Evolutionary conservation across 306 rosid species (phyloP).

Genomic region (Erythrophleum fordii): DNA sequence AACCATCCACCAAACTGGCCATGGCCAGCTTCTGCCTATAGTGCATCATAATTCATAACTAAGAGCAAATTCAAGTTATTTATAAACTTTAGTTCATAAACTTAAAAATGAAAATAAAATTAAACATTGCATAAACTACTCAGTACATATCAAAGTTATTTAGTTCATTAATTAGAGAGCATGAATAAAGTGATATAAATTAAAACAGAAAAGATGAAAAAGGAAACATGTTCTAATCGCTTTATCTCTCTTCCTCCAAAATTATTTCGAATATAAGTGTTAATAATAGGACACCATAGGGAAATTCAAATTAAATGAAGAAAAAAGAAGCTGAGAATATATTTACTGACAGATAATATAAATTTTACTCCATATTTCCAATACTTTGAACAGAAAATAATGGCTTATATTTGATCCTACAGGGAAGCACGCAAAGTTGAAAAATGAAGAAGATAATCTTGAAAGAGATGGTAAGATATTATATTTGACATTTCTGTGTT

Average conservation of each 20-base stretch:
- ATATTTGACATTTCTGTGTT: constrained; percentile 46
- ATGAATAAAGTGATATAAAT: too few species aligned
- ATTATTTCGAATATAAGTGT: neutral
- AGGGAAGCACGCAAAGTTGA: neutral
- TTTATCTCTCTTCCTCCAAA: neutral
- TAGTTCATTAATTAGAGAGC: too few species aligned
- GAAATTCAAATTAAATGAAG: neutral
- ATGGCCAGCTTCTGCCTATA: neutral
- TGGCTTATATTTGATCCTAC: neutral
- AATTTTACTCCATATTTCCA: neutral
- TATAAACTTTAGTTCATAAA: too few species aligned
- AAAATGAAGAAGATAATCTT: constrained; percentile 16
- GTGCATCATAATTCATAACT: neutral
- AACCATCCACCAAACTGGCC: neutral
- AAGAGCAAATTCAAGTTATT: neutral
- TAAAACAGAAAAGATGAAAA: too few species aligned
- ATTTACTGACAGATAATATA: neutral
- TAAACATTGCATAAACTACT: too few species aligned
- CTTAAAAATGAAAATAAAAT: too few species aligned
- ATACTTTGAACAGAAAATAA: neutral
- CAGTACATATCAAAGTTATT: too few species aligned
- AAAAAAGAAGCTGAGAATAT: neutral
- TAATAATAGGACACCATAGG: neutral
- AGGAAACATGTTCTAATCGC: too few species aligned
- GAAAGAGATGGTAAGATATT: constrained; percentile 8